Evolutionary conservation across 805 yeast species (phyloP), one percentile per base, ranked within the genome.

Genomic region (Pichia kluyveri): DNA sequence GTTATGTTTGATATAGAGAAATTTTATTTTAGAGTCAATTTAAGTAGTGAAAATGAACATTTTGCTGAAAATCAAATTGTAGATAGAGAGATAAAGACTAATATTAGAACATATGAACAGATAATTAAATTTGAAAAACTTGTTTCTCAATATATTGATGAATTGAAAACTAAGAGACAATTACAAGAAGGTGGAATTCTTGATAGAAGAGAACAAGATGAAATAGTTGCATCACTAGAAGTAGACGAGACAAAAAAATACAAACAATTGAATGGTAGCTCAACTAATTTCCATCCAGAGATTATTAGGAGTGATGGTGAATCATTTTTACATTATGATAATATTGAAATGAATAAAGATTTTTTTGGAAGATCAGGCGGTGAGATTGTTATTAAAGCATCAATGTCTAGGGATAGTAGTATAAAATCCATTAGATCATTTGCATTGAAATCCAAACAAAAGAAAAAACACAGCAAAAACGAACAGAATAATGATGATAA

Each of bases 1-100:
- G 54, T 59, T 26, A 38, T 51, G 26, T 36, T 57, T 19, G 49
- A 52, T 34, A 54, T 51, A 28, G 38, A 43, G 4, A 44, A 47
- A 9, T 52, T 48, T 40, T 49, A 30, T 41, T 44, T 61, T 27
- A 51, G 65, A 36, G 46, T 61, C 30, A 42, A 51, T 10, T 43
- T 46, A 12, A 40, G 45, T 41, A 12, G 34, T 18, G 18, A 43
- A 10, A 18, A 2, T 6, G 11, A 8, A 14, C 8, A 17, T 14
- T 7, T 14, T 17, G 12, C 17, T 9, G 12, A 38, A 5, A 28
- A 36, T 9, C 6, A 28, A 19, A 23, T 19, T 17, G 6, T 12
- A 4, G 31, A 23, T n/a, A 18, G 26, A 31, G 11, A 27, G 19
- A 41, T 42, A 4, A 31, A 7, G 26, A 28, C 43, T n/a, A 39